Percentiles rank a stretch among this genome's conserved stretches.
These are phyloP conservation scores for Esteya vermicola DNA, from an alignment of 2,329 filamentous ascomycete species.

Conservation along the genomic window DNA sequence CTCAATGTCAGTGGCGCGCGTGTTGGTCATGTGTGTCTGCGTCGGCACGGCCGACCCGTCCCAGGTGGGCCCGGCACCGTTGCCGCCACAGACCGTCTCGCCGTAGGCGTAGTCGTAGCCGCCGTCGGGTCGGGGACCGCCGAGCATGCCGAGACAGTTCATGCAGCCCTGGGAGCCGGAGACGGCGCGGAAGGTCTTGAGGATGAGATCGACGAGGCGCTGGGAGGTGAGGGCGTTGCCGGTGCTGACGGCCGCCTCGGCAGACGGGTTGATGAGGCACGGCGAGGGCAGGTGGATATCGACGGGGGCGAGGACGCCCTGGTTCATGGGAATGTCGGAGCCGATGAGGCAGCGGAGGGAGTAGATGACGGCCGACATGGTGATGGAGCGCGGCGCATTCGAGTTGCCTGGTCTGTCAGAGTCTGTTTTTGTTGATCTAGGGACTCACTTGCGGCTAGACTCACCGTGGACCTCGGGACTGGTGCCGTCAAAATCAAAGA, in stretches of 20 bases:
- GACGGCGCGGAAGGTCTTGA: constrained; percentile 14
- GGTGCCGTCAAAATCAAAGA: constrained; percentile 21
- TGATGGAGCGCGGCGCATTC: constrained; percentile 7
- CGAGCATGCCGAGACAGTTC: constrained; percentile 8
- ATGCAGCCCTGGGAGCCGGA: constrained; percentile 17
- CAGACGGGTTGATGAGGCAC: constrained; percentile 18
- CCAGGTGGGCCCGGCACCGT: constrained; percentile 16
- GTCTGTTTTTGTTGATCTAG: no score
- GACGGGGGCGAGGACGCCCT: constrained; percentile 22
- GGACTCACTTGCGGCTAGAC: no score
- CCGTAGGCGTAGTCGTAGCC: constrained; percentile 12
- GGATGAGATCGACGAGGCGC: constrained; percentile 17
- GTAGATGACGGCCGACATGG: constrained; percentile 20
- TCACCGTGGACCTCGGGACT: constrained; percentile 18
- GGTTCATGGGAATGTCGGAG: constrained; percentile 22
- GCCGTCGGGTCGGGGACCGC: no score
- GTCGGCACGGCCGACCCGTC: constrained; percentile 13
- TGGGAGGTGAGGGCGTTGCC: constrained; percentile 22
- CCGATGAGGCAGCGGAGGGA: constrained; percentile 19
- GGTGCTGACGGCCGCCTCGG: constrained; percentile 19
- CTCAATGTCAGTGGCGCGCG: constrained; percentile 16
- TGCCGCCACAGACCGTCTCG: constrained; percentile 18
- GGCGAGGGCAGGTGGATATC: constrained; percentile 17
- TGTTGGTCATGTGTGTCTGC: constrained; percentile 17
- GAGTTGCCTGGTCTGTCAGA: no score